phyloP scores from a whole-genome alignment of 1,284 basidiomycete genomes.

The Cryptococcus sp. region DNA sequence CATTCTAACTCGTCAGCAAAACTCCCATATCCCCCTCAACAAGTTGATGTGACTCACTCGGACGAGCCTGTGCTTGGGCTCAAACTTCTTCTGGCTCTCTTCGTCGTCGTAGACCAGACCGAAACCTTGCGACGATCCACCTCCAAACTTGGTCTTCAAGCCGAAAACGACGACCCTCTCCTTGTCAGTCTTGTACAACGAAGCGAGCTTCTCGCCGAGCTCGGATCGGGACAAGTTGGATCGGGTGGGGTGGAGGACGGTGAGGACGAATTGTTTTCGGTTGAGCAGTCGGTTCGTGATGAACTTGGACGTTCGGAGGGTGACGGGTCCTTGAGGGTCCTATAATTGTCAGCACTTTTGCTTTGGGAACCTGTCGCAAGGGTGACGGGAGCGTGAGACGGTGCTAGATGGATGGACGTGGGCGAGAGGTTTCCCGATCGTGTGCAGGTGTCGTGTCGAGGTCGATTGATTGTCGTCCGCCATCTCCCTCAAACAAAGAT shows the following conservation, averaged over 20 bases:
- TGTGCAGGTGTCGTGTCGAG: too few relatives aligned
- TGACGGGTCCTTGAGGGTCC: constrained; percentile 85
- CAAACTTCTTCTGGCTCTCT: constrained; percentile 90
- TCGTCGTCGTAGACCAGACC: constrained; percentile 97
- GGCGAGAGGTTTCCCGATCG: too few relatives aligned
- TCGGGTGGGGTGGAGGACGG: constrained; percentile 92
- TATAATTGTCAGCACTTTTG: constrained; percentile 7
- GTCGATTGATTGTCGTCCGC: too few relatives aligned
- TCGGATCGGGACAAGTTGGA: constrained; percentile 92
- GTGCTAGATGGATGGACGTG: too few relatives aligned
- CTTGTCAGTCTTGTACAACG: constrained; percentile 58
- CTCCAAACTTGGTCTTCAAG: constrained; percentile 93
- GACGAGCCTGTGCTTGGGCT: constrained; percentile 92
- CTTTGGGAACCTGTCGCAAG: too few relatives aligned
- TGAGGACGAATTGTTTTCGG: constrained; percentile 80
- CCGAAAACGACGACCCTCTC: constrained; percentile 59
- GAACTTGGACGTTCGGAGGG: constrained; percentile 98
- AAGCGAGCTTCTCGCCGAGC: constrained; percentile 86
- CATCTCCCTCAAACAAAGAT: not conserved
- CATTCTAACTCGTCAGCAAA: constrained; percentile 55
- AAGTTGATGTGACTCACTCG: constrained; percentile 59
- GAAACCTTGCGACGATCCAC: constrained; percentile 95
- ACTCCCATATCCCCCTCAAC: not conserved
- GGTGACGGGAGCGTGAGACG: too few relatives aligned
- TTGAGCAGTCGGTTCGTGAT: constrained; percentile 97